Evolutionary conservation across 2,329 filamentous ascomycete species (phyloP), one percentile per base, ranked within the genome.

Genomic region (Penicillium rolfsii): DNA sequence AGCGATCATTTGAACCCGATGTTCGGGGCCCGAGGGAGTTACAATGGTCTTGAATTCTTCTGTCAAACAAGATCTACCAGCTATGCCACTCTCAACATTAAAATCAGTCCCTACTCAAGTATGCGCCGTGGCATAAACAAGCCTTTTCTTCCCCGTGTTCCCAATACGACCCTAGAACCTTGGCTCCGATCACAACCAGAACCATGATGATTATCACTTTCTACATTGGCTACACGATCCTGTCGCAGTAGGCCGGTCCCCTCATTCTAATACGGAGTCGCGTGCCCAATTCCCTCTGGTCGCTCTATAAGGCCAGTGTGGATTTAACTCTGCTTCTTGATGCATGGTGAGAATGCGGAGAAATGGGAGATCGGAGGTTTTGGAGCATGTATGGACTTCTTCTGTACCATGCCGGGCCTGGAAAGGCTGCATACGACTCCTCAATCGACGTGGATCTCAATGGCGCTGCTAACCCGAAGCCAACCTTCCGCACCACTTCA

Each of bases 351-450:
- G 19, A 41, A 41, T 41, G 38, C 38, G 38, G 38, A 41, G 38
- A 41, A 41, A 22, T 5, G n/a, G 38, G 38, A 41, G n/a, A 41
- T n/a, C n/a, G 9, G 38, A 41, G 38, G 38, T 85, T 84, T 68
- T 85, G 82, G 83, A 81, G 82, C 65, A 74, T 76, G 28, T 85
- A 85, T 62, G 84, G 84, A 2, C 76, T 84, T n/a, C 78, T 79
- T 5, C 71, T 86, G 16, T 85, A 81, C 70, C 81, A 83, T 56
- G 82, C 83, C 1, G 73, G 75, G 3, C 60, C 71, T 3, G 82
- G 77, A 4, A 81, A 84, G 63, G 63, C 83, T 0, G 69, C 76
- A 1, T 86, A 84, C 72, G 78, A 82, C 63, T 69, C 77, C 11
- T 76, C 68, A 33, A 54, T 74, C 49, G 74, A 73, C 54, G 64